Base-by-base conservation (phyloP, 2,329 filamentous ascomycete genomes). In the Capronia coronata region DNA sequence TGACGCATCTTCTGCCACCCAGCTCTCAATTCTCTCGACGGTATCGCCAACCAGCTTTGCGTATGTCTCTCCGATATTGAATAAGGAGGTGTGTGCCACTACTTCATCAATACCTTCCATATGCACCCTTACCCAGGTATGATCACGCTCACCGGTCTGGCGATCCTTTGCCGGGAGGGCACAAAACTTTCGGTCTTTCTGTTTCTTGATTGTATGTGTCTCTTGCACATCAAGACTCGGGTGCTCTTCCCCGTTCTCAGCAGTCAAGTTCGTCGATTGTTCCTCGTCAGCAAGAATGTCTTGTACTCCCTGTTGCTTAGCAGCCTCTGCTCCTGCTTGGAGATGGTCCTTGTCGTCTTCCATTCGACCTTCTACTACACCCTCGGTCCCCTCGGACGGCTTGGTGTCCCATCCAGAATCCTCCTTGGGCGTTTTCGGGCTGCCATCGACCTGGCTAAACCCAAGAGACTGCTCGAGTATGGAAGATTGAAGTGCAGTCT, bases 91-190 rank as follows among this genome's bases (percentile, higher is more conserved):
- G 64, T 94, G 89, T 8, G 89, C 90, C 5, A 80, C 82, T 1
- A 94, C 85, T 66, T 94, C 87, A 63, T 94, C 89, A 53, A 93
- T 81, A 45, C 81, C 82, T 50, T 84, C 77, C 86, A 96, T 93
- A 61, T 82, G 83, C 2, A 95, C 78, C 38, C 83, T 75, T 1
- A 89, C 71, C 89, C 90, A 95, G 13, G 82, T 79, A 3, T 77
- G 70, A 64, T 94, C 87, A 37, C 74, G 70, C 52, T 73, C 70
- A 5, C 80, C 81, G 45, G 66, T 69, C 49, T 72, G 73, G 16
- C 72, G 67, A 44, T 77, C 72, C 43, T 72, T 73, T 0, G 85
- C 70, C 1, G 78, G 87, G 2, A 91, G 68, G 59, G 82, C 80
- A 68, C 88, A 93, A 66, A 96, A 95, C 62, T 86, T 91, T 51